Evolutionary conservation across 805 yeast species (phyloP).

Genomic region (Vanderwaltozyma tropicalis): DNA sequence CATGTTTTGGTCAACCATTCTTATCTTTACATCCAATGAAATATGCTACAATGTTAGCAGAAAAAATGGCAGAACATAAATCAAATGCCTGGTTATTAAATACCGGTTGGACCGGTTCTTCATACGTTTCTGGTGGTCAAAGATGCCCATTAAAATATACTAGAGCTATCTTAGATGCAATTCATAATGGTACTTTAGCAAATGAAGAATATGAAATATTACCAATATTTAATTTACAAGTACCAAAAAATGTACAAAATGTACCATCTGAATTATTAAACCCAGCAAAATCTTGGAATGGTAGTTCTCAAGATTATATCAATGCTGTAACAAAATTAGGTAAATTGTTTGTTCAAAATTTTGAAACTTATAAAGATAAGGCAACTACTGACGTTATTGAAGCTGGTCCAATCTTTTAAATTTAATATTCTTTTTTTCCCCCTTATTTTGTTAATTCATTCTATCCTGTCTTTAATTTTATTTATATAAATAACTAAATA

Average conservation of each 20-base stretch:
- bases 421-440: too few relatives aligned
- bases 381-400: constrained; percentile 81
- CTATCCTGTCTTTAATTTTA: too few relatives aligned
- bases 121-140: constrained; percentile 87
- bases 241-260: constrained; percentile 65
- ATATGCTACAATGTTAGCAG: constrained; percentile 91
- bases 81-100: constrained; percentile 94
- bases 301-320: constrained; percentile 33
- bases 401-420: constrained; percentile 64
- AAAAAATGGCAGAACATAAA: constrained; percentile 79
- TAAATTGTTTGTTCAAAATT: constrained; percentile 71
- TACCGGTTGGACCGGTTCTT: constrained; percentile 98
- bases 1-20: constrained; percentile 99
- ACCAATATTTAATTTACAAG: constrained; percentile 76
- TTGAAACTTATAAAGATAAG: constrained; percentile 69
- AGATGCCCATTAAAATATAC: constrained; percentile 97
- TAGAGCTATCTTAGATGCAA: constrained; percentile 88
- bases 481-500: too few relatives aligned
- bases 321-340: constrained; percentile 59
- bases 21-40: constrained; percentile 95
- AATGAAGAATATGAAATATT: constrained; percentile 73
- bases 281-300: constrained; percentile 73
- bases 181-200: constrained; percentile 81
- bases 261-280: constrained; percentile 81
- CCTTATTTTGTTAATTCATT: too few relatives aligned